Conservation (phyloP, 805 yeast species). For the Lachancea nothofagi region DNA sequence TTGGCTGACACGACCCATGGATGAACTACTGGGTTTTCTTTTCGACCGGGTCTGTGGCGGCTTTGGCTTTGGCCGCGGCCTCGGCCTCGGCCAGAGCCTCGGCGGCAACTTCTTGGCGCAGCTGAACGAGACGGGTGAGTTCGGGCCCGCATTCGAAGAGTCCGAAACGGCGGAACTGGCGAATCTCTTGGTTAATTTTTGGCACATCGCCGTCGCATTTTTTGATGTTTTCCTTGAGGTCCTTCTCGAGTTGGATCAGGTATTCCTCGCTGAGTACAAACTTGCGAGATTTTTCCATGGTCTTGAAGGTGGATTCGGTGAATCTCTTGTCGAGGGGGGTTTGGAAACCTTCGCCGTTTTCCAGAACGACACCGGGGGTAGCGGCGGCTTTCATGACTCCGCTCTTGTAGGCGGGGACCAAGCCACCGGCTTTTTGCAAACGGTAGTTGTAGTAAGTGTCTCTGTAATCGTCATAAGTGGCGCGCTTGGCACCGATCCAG, state of each 20-base stretch:
- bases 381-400: conserved; percentile 61
- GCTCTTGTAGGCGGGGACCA: conserved; percentile 66
- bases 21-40: conserved; percentile 16
- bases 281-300: conserved; percentile 38
- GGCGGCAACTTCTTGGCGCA: conserved; percentile 24
- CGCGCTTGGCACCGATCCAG: conserved; percentile 91
- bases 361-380: conserved; percentile 54
- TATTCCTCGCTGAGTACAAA: conserved; percentile 54
- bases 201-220: conserved; percentile 36
- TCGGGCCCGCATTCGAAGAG: conserved; percentile 45
- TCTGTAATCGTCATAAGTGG: conserved; percentile 63
- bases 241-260: conserved; percentile 44
- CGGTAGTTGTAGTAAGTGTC: conserved; percentile 59
- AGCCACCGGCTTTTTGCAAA: conserved; percentile 65
- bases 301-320: conserved; percentile 34
- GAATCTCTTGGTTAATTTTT: conserved; percentile 38
- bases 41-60: conserved; percentile 16
- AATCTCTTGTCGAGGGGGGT: conserved; percentile 45
- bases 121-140: conserved; percentile 21
- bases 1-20: background rate
- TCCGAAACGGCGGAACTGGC: conserved; percentile 63
- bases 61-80: too few relatives aligned
- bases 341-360: conserved; percentile 79
- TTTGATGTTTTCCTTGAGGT: conserved; percentile 38
- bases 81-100: conserved; percentile 6